Conservation (phyloP, 371 early-diverging fungal genomes). For the Edhazardia aedis region DNA sequence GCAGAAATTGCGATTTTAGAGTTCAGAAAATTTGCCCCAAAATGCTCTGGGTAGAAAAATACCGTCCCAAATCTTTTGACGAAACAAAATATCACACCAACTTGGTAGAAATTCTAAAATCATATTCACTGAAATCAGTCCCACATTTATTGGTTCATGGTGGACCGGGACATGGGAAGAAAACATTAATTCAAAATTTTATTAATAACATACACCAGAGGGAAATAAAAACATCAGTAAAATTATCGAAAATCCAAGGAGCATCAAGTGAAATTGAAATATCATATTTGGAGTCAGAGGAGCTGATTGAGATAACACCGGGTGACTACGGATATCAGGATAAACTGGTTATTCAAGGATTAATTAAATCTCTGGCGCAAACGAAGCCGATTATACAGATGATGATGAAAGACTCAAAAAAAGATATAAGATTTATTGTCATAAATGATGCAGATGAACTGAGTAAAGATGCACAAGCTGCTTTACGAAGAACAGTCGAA, state of each 20-base stretch:
- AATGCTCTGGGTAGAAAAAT: constrained; percentile 85
- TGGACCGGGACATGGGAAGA: constrained; percentile 80
- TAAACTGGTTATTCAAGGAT: constrained; percentile 73
- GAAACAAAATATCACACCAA: constrained; percentile 59
- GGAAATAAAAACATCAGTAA: constrained; percentile 2
- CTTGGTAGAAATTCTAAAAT: constrained; percentile 53
- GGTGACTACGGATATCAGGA: constrained; percentile 71
- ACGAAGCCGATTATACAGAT: constrained; percentile 67
- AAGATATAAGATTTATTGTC: constrained; percentile 54
- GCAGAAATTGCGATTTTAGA: too few relatives aligned
- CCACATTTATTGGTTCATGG: constrained; percentile 89
- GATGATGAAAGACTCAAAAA: constrained; percentile 3
- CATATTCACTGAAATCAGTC: constrained; percentile 52
- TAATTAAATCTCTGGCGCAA: constrained; percentile 87
- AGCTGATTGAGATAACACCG: constrained; percentile 33
- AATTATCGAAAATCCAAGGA: constrained; percentile 72
- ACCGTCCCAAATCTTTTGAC: constrained; percentile 63
- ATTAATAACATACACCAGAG: constrained; percentile 47
- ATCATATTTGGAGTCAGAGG: constrained; percentile 33
- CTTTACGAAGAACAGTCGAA: constrained; percentile 92
- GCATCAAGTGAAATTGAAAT: constrained; percentile 64
- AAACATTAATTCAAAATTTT: constrained; percentile 65
- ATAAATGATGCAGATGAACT: constrained; percentile 81
- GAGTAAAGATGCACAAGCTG: constrained; percentile 78
- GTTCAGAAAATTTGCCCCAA: too few relatives aligned